Conservation (phyloP, 805 yeast genomes). For the Millerago galiae region DNA sequence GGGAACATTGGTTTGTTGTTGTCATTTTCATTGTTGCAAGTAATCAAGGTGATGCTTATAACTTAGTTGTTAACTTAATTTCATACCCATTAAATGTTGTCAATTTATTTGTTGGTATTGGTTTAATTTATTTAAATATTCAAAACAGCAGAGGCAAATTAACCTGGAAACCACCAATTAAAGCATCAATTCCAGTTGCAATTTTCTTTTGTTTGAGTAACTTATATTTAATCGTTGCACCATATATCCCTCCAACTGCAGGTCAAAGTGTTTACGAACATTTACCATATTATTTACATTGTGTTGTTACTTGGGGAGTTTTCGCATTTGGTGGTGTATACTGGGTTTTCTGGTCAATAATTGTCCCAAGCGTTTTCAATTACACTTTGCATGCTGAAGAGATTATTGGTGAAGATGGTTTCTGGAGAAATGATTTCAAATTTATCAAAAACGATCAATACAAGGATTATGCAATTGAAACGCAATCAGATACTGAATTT, state of each 20-base stretch:
- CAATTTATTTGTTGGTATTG: constrained; percentile 58
- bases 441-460: constrained; percentile 28
- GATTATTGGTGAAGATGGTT: constrained; percentile 59
- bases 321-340: constrained; percentile 59
- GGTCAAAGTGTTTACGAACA: constrained; percentile 63
- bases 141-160: constrained; percentile 41
- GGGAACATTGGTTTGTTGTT: constrained; percentile 74
- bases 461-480: constrained; percentile 12
- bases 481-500: not conserved
- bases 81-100: constrained; percentile 79
- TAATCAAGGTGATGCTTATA: constrained; percentile 85
- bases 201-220: constrained; percentile 60
- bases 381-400: constrained; percentile 48
- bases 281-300: constrained; percentile 73
- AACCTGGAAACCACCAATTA: constrained; percentile 68
- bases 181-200: constrained; percentile 57
- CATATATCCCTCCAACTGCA: constrained; percentile 66
- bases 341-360: constrained; percentile 57
- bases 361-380: constrained; percentile 49
- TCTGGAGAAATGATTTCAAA: constrained; percentile 59
- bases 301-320: constrained; percentile 78
- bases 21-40: constrained; percentile 69
- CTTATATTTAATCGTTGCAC: constrained; percentile 64
- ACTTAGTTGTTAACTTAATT: constrained; percentile 70
- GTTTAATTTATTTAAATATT: constrained; percentile 52